Evolutionary conservation across 1,284 basidiomycete genomes (phyloP).

Genomic region (Vanrija sp.): DNA sequence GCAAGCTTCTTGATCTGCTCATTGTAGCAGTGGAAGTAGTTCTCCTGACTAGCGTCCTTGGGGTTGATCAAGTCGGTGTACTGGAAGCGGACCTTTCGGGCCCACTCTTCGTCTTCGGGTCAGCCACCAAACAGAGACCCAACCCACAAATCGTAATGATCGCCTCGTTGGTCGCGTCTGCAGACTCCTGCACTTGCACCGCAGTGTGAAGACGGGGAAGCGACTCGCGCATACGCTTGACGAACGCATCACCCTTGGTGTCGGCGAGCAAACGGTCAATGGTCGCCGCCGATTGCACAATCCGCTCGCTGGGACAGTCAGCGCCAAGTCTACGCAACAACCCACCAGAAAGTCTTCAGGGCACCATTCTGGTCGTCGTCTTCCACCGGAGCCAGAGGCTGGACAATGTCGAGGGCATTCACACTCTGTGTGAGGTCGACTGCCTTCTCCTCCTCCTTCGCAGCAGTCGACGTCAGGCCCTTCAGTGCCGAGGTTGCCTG

Average conservation of each 20-base stretch:
- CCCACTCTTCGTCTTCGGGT: conserved; percentile 67
- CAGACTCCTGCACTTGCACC: conserved; percentile 39
- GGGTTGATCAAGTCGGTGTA: conserved; percentile 62
- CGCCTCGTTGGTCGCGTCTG: conserved; percentile 58
- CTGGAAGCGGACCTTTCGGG: conserved; percentile 70
- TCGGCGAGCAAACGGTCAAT: conserved; percentile 80
- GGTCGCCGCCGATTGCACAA: conserved; percentile 67
- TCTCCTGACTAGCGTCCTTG: not conserved
- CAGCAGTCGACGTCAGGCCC: conserved; percentile 60
- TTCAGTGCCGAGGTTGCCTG: conserved; percentile 83
- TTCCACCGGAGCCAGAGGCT: not conserved
- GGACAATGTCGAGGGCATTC: not conserved
- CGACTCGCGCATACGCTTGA: conserved; percentile 67
- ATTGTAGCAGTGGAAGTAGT: conserved; percentile 26
- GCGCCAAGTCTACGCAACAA: conserved; percentile 49
- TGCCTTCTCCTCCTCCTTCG: not conserved
- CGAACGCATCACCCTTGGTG: conserved; percentile 77
- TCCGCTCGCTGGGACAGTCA: conserved; percentile 69
- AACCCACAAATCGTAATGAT: conserved; percentile 58
- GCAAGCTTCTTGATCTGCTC: conserved; percentile 17
- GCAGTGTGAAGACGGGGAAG: conserved; percentile 65
- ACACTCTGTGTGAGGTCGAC: too few species aligned
- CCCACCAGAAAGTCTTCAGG: conserved; percentile 48
- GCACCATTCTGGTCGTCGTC: conserved; percentile 49
- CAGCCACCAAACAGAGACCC: conserved; percentile 1